Base-by-base conservation (phyloP, 1,139 yeast genomes). In the Magnusiomyces paraingens region DNA sequence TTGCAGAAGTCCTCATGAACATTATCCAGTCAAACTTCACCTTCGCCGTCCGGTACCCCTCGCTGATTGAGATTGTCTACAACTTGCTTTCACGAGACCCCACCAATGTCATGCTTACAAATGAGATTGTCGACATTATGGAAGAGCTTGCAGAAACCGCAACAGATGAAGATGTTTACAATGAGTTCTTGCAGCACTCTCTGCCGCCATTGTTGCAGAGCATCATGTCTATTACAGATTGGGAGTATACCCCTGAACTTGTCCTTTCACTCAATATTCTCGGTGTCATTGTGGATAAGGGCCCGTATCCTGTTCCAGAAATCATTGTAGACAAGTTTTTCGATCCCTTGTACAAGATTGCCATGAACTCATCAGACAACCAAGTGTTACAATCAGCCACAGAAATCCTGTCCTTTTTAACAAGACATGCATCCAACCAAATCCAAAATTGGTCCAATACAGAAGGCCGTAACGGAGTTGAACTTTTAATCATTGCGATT, bases 351-450 rank as follows among this genome's bases (percentile, higher is more conserved):
- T 75, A 77, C 51, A 72, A 73, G 26, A 71, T 88, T 32, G 70
- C 88, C 11, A 62, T 80, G 47, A 64, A 66, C 1, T 77, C 93
- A 1, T 73, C 71, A n/a, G 97, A 91, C 66, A 88, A 86, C 60
- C 93, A 86, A 64, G 76, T 89, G 4, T 70, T 90, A 42, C 96
- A 90, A 66, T 75, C 83, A 15, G 84, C 91, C 0, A 86, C 94
- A 0, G 91, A 86, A 58, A 83, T 85, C 1, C 81, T 87, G 61
- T 81, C 83, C 56, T 80, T 78, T 32, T 69, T 90, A 50, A 73
- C 89, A 22, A 77, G 76, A 55, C 80, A 78, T 50, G 68, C 81
- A 0, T 67, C 82, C 0, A 64, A 70, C 1, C 73, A 73, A 38
- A 75, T 86, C 52, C 64, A 72, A 6, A 65, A 68, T 1, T 79